Percentiles rank a stretch among this genome's conserved stretches.
These are phyloP conservation scores for Corchorus capsularis DNA, from an alignment of 345 rosid genomes.

Conservation along the genomic window DNA sequence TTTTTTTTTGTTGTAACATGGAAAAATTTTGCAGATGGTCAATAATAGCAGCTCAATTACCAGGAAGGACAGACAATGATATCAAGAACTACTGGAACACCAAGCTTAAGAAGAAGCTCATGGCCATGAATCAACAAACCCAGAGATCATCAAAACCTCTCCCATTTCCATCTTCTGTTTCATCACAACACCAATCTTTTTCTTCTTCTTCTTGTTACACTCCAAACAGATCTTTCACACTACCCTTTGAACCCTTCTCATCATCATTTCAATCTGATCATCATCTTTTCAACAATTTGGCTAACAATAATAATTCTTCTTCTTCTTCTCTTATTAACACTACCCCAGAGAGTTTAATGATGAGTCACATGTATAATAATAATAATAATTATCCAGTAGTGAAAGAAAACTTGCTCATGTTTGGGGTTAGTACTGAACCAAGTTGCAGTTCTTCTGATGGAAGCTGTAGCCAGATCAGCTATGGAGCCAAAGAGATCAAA, in stretches of 20 bases:
- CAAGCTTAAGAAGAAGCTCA: conserved; percentile 87
- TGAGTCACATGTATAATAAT: conserved; percentile 36
- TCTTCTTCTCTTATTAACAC: conserved; percentile 23
- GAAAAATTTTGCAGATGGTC: conserved; percentile 81
- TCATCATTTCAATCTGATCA: conserved; percentile 21
- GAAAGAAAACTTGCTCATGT: conserved; percentile 47
- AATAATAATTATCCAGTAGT: conserved; percentile 26
- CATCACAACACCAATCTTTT: conserved; percentile 11
- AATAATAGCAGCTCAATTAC: conserved; percentile 94
- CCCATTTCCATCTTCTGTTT: conserved; percentile 35
- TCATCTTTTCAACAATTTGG: conserved; percentile 18
- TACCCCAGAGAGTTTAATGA: conserved; percentile 28
- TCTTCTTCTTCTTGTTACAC: conserved; percentile 23
- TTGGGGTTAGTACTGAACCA: conserved; percentile 58
- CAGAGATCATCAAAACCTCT: conserved; percentile 43
- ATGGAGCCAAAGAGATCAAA: conserved; percentile 43
- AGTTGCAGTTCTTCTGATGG: conserved; percentile 67
- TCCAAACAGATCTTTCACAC: conserved; percentile 23
- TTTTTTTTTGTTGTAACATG: conserved; percentile 14
- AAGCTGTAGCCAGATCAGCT: conserved; percentile 50
- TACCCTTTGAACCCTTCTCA: conserved; percentile 31
- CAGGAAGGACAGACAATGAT: conserved; percentile 94
- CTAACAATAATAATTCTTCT: background rate
- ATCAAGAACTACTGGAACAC: conserved; percentile 97
- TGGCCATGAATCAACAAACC: conserved; percentile 37